These are phyloP conservation scores for Colletotrichum sidae DNA, from an alignment of 2,329 filamentous ascomycete genomes.

Conservation along the genomic window DNA sequence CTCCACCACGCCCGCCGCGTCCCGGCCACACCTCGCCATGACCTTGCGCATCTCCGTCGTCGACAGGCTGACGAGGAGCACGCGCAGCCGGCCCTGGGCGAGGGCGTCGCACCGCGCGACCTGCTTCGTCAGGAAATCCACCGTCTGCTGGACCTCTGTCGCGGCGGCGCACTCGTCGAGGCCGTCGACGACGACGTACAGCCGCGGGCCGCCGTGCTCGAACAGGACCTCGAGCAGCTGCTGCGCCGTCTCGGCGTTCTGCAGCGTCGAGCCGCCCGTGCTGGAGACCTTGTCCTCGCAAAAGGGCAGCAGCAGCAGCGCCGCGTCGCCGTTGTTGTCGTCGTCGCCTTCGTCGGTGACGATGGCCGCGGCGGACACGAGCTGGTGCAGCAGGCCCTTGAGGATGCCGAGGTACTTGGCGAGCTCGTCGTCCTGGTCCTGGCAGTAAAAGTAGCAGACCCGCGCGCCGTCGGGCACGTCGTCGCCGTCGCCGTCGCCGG, in stretches of 20 bases:
- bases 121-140: constrained; percentile 42
- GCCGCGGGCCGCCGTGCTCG: constrained; percentile 39
- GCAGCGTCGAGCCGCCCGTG: constrained; percentile 43
- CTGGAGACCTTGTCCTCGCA: constrained; percentile 44
- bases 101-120: constrained; percentile 40
- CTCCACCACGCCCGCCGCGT: constrained; percentile 45
- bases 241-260: constrained; percentile 40
- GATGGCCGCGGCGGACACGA: constrained; percentile 37
- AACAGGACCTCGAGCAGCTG: constrained; percentile 47
- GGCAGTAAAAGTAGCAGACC: constrained; percentile 55
- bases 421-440: constrained; percentile 43
- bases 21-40: constrained; percentile 37
- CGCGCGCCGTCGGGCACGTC: constrained; percentile 33
- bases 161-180: constrained; percentile 53
- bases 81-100: constrained; percentile 41
- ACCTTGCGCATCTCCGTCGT: constrained; percentile 42
- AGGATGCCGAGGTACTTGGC: constrained; percentile 45
- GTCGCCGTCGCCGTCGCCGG: not conserved
- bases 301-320: constrained; percentile 44
- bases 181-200: constrained; percentile 57
- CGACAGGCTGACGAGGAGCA: constrained; percentile 49
- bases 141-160: constrained; percentile 43
- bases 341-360: not conserved
- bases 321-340: constrained; percentile 36
- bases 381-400: constrained; percentile 48